Conservation (phyloP, 2,329 filamentous ascomycete genomes). For the Talaromyces sp. region DNA sequence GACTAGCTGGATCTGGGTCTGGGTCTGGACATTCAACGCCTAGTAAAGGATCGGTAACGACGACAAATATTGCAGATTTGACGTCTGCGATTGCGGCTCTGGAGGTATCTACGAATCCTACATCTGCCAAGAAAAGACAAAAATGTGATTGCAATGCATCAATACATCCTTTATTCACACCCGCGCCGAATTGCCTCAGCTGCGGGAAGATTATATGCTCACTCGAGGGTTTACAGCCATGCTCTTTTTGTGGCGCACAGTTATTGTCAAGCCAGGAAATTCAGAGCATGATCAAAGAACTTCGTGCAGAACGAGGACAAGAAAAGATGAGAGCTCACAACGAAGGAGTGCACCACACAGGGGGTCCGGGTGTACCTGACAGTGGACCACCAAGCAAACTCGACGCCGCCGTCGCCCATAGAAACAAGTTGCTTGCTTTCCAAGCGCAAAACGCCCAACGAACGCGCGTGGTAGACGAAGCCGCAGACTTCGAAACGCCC, state of each 20-base stretch:
- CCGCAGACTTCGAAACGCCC: constrained; percentile 67
- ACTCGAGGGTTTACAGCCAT: constrained; percentile 89
- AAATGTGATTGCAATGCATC: constrained; percentile 83
- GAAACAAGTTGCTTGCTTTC: constrained; percentile 75
- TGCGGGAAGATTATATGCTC: constrained; percentile 96
- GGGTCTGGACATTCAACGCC: constrained; percentile 54
- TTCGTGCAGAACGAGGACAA: constrained; percentile 79
- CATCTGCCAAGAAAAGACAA: constrained; percentile 61
- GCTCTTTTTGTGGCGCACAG: constrained; percentile 79
- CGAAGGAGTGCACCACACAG: constrained; percentile 41
- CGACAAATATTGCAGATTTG: constrained; percentile 54
- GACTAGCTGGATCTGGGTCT: constrained; percentile 28
- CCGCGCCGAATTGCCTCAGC: constrained; percentile 85
- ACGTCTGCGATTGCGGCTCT: constrained; percentile 80
- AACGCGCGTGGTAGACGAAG: constrained; percentile 84
- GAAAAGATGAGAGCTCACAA: constrained; percentile 84
- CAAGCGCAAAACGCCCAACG: constrained; percentile 81
- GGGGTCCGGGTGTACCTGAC: constrained; percentile 30
- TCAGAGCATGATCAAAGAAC: constrained; percentile 77
- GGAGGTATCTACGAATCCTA: constrained; percentile 88
- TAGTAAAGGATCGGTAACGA: constrained; percentile 49
- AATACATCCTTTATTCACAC: constrained; percentile 81
- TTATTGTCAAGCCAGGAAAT: constrained; percentile 71
- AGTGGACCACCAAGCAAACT: constrained; percentile 52
- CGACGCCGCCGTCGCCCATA: constrained; percentile 68